A percentile compares a stretch with the other conserved stretches of the same genome.
These are phyloP conservation scores for Fusarium sarcochroum DNA, from an alignment of 2,329 filamentous ascomycete genomes.

Conservation along the genomic window DNA sequence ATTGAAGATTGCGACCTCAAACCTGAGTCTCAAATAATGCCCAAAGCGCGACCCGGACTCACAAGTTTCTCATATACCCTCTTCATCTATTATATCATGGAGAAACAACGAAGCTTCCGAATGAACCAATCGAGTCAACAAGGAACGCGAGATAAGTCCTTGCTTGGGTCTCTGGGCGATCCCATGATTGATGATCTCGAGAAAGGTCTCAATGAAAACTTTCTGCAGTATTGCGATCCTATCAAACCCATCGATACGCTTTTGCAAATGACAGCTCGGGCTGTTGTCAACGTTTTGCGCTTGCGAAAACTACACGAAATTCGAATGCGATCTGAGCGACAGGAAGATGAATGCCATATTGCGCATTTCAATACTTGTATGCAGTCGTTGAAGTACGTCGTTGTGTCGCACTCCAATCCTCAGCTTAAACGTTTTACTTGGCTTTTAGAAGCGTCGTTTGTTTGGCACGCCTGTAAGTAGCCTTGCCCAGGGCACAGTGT, in stretches of 20 bases:
- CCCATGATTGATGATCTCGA: slow-evolving; percentile 7
- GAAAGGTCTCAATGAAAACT: slow-evolving; percentile 12
- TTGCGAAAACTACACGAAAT: slow-evolving; percentile 16
- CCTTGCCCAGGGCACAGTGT: no score
- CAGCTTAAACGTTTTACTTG: slow-evolving; percentile 8
- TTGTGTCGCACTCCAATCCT: slow-evolving; percentile 6
- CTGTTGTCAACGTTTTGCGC: slow-evolving; percentile 16
- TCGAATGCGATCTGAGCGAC: background rate
- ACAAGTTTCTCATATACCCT: slow-evolving; percentile 12
- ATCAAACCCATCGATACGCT: slow-evolving; percentile 6
- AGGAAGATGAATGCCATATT: slow-evolving; percentile 8
- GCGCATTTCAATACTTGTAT: slow-evolving; percentile 30
- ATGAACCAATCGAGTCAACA: background rate
- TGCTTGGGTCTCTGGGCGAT: background rate
- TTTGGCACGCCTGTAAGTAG: slow-evolving; percentile 29
- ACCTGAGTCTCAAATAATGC: background rate
- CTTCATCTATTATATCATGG: background rate
- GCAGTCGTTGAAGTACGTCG: slow-evolving; percentile 17
- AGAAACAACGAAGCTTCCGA: slow-evolving; percentile 8
- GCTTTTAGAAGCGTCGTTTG: slow-evolving; percentile 7
- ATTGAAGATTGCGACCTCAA: slow-evolving; percentile 28
- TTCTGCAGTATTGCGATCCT: slow-evolving; percentile 30
- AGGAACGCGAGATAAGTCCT: background rate
- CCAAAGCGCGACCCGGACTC: background rate
- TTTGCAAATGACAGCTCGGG: slow-evolving; percentile 12